These are phyloP conservation scores for Moringa oleifera DNA, from an alignment of 345 rosid genomes.

Conservation along the genomic window DNA sequence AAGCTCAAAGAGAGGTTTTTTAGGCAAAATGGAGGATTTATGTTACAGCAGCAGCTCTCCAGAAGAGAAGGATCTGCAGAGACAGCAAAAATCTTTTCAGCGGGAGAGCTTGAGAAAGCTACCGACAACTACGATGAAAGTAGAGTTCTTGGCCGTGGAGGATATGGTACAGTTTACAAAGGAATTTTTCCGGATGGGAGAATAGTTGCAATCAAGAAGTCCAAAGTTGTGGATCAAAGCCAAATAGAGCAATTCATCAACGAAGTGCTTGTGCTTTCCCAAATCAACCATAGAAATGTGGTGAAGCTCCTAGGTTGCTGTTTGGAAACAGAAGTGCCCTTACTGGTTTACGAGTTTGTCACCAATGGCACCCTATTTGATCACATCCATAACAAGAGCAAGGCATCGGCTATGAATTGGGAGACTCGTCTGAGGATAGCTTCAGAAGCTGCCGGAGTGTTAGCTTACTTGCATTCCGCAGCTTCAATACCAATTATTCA, in stretches of 20 bases:
- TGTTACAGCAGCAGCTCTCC: conserved; percentile 27
- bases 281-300: conserved; percentile 40
- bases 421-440: conserved; percentile 29
- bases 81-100: conserved; percentile 22
- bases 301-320: conserved; percentile 44
- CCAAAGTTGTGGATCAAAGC: conserved; percentile 29
- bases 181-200: conserved; percentile 29
- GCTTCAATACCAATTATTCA: conserved; percentile 34
- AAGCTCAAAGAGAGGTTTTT: conserved; percentile 14
- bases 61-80: conserved; percentile 6
- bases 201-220: conserved; percentile 41
- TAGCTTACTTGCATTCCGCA: conserved; percentile 32
- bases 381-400: conserved; percentile 27
- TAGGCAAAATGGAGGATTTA: conserved; percentile 26
- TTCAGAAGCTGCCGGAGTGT: conserved; percentile 24
- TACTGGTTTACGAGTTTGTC: conserved; percentile 39
- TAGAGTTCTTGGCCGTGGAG: conserved; percentile 36
- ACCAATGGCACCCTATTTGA: conserved; percentile 36
- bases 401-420: conserved; percentile 26
- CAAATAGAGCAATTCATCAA: conserved; percentile 46
- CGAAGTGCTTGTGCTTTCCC: conserved; percentile 37
- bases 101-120: conserved; percentile 34
- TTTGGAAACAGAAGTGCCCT: conserved; percentile 39
- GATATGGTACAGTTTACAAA: conserved; percentile 41
- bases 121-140: conserved; percentile 30